phyloP scores from a whole-genome alignment of 1,284 basidiomycete genomes.

The Irpex lacteus region DNA sequence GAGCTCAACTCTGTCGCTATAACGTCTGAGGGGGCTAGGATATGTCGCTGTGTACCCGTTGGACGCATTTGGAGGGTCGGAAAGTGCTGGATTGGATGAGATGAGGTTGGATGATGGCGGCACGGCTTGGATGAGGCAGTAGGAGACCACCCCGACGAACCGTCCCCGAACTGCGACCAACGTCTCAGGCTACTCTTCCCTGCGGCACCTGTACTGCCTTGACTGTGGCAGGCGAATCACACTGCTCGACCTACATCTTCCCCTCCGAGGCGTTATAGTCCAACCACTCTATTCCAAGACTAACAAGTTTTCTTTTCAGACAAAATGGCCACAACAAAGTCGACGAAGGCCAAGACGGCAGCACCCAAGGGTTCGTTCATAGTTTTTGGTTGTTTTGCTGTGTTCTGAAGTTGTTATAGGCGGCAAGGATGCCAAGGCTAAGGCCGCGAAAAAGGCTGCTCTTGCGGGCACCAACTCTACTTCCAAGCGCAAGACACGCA shows the following conservation, averaged over 20 bases:
- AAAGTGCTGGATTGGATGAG: slow-evolving; percentile 18
- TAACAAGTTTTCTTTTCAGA: background rate
- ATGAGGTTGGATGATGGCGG: slow-evolving; percentile 17
- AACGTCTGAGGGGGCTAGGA: background rate
- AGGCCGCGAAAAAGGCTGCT: slow-evolving; percentile 95
- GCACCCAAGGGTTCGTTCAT: slow-evolving; percentile 43
- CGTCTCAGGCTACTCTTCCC: background rate
- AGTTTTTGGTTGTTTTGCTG: background rate
- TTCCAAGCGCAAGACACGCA: slow-evolving; percentile 81
- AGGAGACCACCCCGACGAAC: background rate
- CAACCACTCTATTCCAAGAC: background rate
- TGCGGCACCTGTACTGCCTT: background rate
- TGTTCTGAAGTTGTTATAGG: slow-evolving; percentile 16
- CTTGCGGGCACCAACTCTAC: slow-evolving; percentile 84
- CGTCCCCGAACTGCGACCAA: background rate
- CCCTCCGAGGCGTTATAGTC: background rate
- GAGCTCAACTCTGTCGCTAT: slow-evolving; percentile 10
- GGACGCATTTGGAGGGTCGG: slow-evolving; percentile 1
- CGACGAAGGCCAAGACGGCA: slow-evolving; percentile 57
- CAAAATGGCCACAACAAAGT: slow-evolving; percentile 62
- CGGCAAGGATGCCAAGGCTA: slow-evolving; percentile 75
- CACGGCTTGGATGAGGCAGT: slow-evolving; percentile 5
- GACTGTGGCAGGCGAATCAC: background rate
- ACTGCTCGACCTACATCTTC: background rate
- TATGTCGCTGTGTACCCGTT: slow-evolving; percentile 7